phyloP scores from a whole-genome alignment of 805 yeast genomes.

The Cyberlindnera euphorbiae region DNA sequence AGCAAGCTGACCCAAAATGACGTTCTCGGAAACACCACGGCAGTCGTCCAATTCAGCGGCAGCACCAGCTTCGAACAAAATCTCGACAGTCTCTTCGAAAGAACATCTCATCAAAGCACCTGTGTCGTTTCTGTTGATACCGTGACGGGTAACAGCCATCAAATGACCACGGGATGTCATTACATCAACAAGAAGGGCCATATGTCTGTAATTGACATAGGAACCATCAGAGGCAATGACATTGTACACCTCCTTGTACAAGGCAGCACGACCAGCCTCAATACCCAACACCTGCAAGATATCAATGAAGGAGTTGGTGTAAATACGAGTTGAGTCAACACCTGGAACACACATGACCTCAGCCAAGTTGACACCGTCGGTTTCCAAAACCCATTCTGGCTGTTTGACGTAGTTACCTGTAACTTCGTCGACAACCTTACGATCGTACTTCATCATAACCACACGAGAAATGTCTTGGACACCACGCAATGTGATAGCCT shows the following conservation, averaged over 20 bases:
- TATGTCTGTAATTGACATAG: slow-evolving; percentile 95
- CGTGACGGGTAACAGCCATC: slow-evolving; percentile 99
- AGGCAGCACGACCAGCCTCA: slow-evolving; percentile 94
- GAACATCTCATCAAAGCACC: slow-evolving; percentile 99
- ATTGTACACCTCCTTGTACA: slow-evolving; percentile 90
- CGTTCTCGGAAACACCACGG: slow-evolving; percentile 97
- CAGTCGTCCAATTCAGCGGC: slow-evolving; percentile 97
- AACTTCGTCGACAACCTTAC: slow-evolving; percentile 62
- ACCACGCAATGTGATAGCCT: slow-evolving; percentile 92
- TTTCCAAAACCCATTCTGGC: slow-evolving; percentile 97
- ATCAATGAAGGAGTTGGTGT: slow-evolving; percentile 96
- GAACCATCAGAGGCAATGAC: slow-evolving; percentile 99
- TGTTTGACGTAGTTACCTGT: slow-evolving; percentile 80
- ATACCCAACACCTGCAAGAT: slow-evolving; percentile 93
- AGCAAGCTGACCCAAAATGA: slow-evolving; percentile 96
- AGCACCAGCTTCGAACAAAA: slow-evolving; percentile 95
- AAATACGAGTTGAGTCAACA: slow-evolving; percentile 84
- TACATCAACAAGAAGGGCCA: slow-evolving; percentile 95
- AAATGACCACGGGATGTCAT: slow-evolving; percentile 98
- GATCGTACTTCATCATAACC: slow-evolving; percentile 78
- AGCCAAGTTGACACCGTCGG: slow-evolving; percentile 95
- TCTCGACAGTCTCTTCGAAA: slow-evolving; percentile 98
- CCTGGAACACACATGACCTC: slow-evolving; percentile 95
- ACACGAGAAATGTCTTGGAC: slow-evolving; percentile 84
- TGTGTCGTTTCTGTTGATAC: slow-evolving; percentile 97